These are phyloP conservation scores for Oryza glumipatula DNA, from an alignment of 176 grass and related monocot species.

Conservation along the genomic window DNA sequence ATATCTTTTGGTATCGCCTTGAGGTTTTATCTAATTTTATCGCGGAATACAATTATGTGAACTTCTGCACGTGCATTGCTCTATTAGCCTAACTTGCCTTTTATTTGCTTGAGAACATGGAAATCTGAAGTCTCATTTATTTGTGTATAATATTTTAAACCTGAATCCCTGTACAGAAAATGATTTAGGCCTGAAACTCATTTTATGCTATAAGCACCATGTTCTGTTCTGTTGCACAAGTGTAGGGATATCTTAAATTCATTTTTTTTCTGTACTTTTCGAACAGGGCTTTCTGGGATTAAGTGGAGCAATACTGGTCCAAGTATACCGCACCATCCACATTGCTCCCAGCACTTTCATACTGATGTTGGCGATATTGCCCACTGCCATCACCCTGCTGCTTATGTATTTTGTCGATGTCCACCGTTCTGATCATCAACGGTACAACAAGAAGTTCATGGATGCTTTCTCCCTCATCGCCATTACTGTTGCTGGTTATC, in stretches of 20 bases:
- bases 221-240: not conserved
- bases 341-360: constrained; percentile 63
- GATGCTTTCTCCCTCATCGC: constrained; percentile 82
- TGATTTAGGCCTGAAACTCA: not conserved
- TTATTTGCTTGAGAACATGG: not conserved
- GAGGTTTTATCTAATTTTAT: not conserved
- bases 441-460: constrained; percentile 72
- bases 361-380: constrained; percentile 77
- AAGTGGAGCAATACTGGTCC: constrained; percentile 85
- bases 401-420: constrained; percentile 79
- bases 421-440: constrained; percentile 27
- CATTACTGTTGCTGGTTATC: constrained; percentile 66
- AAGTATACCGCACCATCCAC: constrained; percentile 55
- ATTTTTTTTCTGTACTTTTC: constrained; percentile 18
- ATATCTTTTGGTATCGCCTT: not conserved
- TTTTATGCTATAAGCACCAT: not conserved
- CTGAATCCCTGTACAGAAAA: not conserved
- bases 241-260: not conserved
- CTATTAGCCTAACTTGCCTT: not conserved
- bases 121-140: not conserved
- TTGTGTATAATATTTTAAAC: not conserved
- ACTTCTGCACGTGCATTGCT: not conserved
- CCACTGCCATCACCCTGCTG: constrained; percentile 58
- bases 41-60: not conserved
- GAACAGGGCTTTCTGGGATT: constrained; percentile 84